Percentiles rank a stretch among this genome's conserved stretches.
Evolutionary conservation across 2,329 filamentous ascomycete genomes (phyloP).

Genomic region (Claviceps cyperi): DNA sequence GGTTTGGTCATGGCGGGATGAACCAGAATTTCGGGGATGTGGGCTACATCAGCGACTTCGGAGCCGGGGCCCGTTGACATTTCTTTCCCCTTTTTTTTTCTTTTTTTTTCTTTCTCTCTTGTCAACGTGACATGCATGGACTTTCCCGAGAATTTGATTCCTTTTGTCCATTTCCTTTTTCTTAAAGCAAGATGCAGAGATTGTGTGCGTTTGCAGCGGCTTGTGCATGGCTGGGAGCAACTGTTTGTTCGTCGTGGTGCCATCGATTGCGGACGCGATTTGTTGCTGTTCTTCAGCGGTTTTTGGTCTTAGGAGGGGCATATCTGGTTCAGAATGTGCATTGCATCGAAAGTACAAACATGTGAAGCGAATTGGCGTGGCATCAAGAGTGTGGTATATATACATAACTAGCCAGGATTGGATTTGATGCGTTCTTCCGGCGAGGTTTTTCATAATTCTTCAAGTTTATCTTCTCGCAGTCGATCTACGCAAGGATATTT

Average conservation of each 20-base stretch:
- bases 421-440: too few species aligned
- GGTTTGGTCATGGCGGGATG: constrained; percentile 42
- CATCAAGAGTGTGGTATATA: too few species aligned
- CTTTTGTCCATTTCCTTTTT: not conserved
- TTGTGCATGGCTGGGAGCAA: not conserved
- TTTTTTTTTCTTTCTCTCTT: not conserved
- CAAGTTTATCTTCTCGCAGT: too few species aligned
- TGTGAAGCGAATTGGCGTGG: too few species aligned
- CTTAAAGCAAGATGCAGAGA: not conserved
- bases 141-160: not conserved
- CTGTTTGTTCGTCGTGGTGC: not conserved
- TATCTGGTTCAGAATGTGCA: too few species aligned
- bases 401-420: too few species aligned
- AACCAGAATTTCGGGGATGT: constrained; percentile 38
- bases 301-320: too few species aligned
- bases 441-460: too few species aligned
- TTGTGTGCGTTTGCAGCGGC: not conserved
- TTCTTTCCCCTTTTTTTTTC: not conserved
- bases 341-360: too few species aligned
- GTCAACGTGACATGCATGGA: not conserved
- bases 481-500: too few species aligned
- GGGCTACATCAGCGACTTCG: constrained; percentile 37
- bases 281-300: too few species aligned
- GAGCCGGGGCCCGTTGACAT: constrained; percentile 28
- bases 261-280: too few species aligned